A percentile compares a stretch with the other conserved stretches of the same genome.
Evolutionary conservation across 345 rosid genomes (phyloP).

Genomic region (Gossypium ekmanianum): DNA sequence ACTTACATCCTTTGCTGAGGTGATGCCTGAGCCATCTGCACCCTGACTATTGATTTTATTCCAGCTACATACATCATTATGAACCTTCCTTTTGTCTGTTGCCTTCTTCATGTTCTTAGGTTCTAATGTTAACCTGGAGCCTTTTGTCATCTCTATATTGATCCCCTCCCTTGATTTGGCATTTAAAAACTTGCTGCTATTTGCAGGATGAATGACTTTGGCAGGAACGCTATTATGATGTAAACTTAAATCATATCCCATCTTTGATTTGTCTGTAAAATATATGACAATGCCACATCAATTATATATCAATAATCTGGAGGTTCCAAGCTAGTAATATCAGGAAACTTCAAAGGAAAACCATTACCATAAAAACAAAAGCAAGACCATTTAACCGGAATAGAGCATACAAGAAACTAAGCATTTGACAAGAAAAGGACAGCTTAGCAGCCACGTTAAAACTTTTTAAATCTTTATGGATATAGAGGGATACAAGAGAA

Average conservation of each 20-base stretch:
- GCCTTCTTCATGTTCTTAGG: constrained; percentile 49
- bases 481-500: constrained; percentile 4
- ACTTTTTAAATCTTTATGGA: background rate
- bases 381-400: background rate
- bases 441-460: background rate
- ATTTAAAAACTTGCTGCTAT: constrained; percentile 37
- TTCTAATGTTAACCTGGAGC: constrained; percentile 33
- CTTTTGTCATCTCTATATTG: constrained; percentile 37
- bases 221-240: constrained; percentile 21
- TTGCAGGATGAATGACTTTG: constrained; percentile 37
- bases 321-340: background rate
- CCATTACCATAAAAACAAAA: background rate
- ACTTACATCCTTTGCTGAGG: constrained; percentile 72
- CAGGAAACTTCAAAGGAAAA: background rate
- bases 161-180: constrained; percentile 31
- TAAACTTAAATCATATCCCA: constrained; percentile 23
- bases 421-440: background rate
- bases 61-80: constrained; percentile 39
- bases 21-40: constrained; percentile 89
- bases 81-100: constrained; percentile 36
- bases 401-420: background rate
- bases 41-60: constrained; percentile 71
- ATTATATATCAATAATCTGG: constrained; percentile 12
- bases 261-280: constrained; percentile 60
- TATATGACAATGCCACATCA: constrained; percentile 20